Conservation (phyloP, 176 grass and related monocot genomes). For the Zea luxurians region DNA sequence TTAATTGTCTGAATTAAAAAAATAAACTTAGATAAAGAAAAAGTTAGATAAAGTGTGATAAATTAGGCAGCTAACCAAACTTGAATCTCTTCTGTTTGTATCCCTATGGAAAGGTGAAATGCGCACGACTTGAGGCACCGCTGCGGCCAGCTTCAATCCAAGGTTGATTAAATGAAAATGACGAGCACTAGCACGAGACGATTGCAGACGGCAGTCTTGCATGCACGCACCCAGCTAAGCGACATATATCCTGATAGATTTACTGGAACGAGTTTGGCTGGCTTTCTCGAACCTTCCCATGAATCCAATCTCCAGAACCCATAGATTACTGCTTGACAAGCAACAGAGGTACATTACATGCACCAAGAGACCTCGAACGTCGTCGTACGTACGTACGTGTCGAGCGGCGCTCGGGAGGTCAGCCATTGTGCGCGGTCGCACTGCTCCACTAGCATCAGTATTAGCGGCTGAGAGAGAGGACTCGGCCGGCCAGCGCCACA, state of each 20-base stretch:
- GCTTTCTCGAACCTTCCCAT: slow-evolving; percentile 13
- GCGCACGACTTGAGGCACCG: not conserved
- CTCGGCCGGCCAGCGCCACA: slow-evolving; percentile 36
- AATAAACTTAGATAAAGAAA: too few relatives aligned
- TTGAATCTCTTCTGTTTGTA: not conserved
- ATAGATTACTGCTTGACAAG: not conserved
- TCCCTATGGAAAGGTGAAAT: not conserved
- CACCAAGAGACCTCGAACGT: not conserved
- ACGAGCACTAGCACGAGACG: not conserved
- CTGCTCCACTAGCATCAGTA: slow-evolving; percentile 31
- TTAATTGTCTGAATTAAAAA: too few relatives aligned
- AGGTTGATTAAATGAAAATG: not conserved
- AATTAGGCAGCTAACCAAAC: too few relatives aligned
- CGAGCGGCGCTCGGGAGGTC: not conserved
- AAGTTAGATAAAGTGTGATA: too few relatives aligned
- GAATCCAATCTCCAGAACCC: not conserved
- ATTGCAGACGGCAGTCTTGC: not conserved
- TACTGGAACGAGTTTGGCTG: not conserved
- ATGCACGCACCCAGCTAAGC: not conserved
- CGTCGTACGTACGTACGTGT: slow-evolving; percentile 21
- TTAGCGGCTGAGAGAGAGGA: not conserved
- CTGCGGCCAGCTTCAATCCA: not conserved
- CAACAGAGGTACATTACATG: too few relatives aligned
- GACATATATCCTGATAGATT: not conserved
- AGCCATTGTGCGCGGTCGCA: not conserved